phyloP scores from a whole-genome alignment of 2,329 filamentous ascomycete species.

The Chaetomiaceae sp. region DNA sequence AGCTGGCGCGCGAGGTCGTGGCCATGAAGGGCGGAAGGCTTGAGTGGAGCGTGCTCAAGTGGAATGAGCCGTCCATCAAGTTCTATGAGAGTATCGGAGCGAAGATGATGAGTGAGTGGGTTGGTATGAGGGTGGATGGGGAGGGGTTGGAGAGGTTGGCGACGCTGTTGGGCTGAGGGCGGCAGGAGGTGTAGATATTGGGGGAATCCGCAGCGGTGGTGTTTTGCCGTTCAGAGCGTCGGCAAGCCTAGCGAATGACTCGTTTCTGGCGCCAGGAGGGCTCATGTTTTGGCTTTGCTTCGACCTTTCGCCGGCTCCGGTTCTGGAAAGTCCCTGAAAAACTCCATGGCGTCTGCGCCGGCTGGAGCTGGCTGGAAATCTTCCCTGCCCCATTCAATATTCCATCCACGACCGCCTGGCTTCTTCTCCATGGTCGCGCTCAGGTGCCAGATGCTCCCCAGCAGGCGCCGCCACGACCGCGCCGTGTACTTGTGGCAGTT shows the following conservation, averaged over 20 bases:
- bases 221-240: neutral
- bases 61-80: conserved; percentile 85
- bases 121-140: conserved; percentile 69
- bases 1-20: conserved; percentile 74
- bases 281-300: conserved; percentile 8
- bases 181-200: neutral
- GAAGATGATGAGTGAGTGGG: conserved; percentile 64
- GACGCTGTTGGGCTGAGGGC: conserved; percentile 34
- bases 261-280: too few species aligned
- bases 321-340: conserved; percentile 47
- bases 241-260: too few species aligned
- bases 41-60: conserved; percentile 89
- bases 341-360: conserved; percentile 33
- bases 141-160: conserved; percentile 60
- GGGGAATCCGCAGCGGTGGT: neutral
- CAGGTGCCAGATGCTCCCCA: conserved; percentile 42
- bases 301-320: conserved; percentile 22
- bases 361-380: conserved; percentile 30
- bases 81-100: conserved; percentile 78
- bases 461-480: conserved; percentile 46
- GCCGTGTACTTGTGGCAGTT: conserved; percentile 34
- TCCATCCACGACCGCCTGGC: conserved; percentile 25
- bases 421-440: conserved; percentile 39
- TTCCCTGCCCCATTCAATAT: conserved; percentile 45
- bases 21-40: conserved; percentile 68